Evolutionary conservation across 1,284 basidiomycete species (phyloP).

Genomic region (Tetrapyrgos nigripes): DNA sequence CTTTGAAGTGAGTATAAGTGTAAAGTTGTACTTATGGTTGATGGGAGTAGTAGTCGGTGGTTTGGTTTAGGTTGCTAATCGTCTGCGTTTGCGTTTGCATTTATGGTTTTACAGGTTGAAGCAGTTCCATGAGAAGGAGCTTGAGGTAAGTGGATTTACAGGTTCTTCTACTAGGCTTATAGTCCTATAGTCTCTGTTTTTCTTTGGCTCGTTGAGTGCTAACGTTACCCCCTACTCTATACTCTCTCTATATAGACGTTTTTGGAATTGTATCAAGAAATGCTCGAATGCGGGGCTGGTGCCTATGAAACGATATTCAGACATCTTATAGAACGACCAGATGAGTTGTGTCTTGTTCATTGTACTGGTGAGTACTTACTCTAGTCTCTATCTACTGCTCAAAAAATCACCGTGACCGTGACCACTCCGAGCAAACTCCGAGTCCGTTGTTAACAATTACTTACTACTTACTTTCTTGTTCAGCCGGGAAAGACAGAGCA

Average conservation of each 20-base stretch:
- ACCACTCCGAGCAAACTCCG: neutral
- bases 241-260: conserved; percentile 36
- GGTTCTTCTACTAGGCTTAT: neutral
- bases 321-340: conserved; percentile 45
- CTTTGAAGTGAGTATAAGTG: conserved; percentile 29
- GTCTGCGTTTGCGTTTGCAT: conserved; percentile 1
- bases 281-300: conserved; percentile 38
- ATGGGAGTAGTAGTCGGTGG: neutral
- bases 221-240: neutral
- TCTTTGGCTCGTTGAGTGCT: neutral
- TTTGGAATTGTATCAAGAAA: conserved; percentile 37
- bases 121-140: conserved; percentile 34
- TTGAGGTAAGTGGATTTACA: conserved; percentile 28
- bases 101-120: conserved; percentile 25
- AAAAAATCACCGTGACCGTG: too few relatives aligned
- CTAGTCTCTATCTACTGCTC: too few relatives aligned
- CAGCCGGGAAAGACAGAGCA: conserved; percentile 55
- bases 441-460: conserved; percentile 1
- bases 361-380: conserved; percentile 47
- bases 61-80: neutral
- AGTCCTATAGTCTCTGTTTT: neutral
- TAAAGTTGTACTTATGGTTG: too few relatives aligned
- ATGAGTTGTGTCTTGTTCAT: conserved; percentile 47
- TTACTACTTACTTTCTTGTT: too few relatives aligned
- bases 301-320: conserved; percentile 41